phyloP scores from a whole-genome alignment of 495 filamentous ascomycete genomes.

The Amorphotheca resinae region DNA sequence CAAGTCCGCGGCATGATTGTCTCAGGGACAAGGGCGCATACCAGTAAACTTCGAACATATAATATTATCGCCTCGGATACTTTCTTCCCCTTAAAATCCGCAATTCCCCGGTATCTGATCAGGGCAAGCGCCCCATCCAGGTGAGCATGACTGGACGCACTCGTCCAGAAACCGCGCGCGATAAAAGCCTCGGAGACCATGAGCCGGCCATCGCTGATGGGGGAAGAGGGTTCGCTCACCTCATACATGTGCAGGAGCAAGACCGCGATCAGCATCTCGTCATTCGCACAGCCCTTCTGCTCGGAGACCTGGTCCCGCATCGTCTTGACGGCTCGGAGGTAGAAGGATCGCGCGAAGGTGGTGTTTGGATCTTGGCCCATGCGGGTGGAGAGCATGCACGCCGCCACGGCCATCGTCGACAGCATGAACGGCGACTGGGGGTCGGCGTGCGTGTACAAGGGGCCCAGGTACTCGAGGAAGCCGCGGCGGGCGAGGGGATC shows the following conservation, averaged over 20 bases:
- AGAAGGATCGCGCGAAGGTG: slow-evolving; percentile 1
- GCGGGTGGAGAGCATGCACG: slow-evolving; percentile 1
- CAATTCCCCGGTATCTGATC: slow-evolving; percentile 4
- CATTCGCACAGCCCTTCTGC: background rate
- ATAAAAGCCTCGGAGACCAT: too few species aligned
- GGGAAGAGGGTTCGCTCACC: slow-evolving; percentile 1
- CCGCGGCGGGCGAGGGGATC: background rate
- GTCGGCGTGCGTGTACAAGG: background rate
- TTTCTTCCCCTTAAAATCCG: background rate
- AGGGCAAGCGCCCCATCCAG: slow-evolving; percentile 5
- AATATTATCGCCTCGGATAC: background rate
- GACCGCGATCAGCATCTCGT: slow-evolving; percentile 4
- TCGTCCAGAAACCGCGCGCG: too few species aligned
- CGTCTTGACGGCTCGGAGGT: background rate
- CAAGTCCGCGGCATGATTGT: too few species aligned
- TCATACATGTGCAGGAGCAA: slow-evolving; percentile 10
- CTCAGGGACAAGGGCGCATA: too few species aligned
- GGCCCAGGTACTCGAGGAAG: slow-evolving; percentile 1
- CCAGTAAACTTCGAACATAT: slow-evolving; percentile 4
- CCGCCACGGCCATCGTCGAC: slow-evolving; percentile 3
- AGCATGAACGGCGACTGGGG: slow-evolving; percentile 2
- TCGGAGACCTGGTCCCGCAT: slow-evolving; percentile 1
- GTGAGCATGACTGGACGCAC: background rate
- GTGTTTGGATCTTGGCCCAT: slow-evolving; percentile 1
- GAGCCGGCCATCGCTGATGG: too few species aligned